Percentiles rank a stretch among this genome's conserved stretches.
Conservation (phyloP, 108 stramenopile species). For the Cyclotella baltica region DNA sequence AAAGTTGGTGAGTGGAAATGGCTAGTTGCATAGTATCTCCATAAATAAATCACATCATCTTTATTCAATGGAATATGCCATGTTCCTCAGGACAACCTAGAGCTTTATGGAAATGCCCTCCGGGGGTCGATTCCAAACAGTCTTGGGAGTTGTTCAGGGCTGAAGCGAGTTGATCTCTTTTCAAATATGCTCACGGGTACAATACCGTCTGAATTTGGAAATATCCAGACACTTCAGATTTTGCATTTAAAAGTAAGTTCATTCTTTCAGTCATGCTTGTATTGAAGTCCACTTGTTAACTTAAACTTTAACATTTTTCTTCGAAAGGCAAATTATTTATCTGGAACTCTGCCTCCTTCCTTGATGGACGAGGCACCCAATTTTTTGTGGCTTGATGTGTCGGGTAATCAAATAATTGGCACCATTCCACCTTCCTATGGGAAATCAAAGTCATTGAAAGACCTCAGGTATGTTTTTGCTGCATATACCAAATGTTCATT, state of each 20-base stretch:
- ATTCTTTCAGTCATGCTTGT: conserved; percentile 19
- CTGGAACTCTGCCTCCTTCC: conserved; percentile 56
- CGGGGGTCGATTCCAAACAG: conserved; percentile 35
- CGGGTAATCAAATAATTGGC: conserved; percentile 47
- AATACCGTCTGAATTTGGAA: conserved; percentile 34
- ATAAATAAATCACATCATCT: background rate
- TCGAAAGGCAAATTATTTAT: background rate
- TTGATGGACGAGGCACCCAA: conserved; percentile 50
- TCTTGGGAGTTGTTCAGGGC: conserved; percentile 35
- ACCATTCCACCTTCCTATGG: conserved; percentile 57
- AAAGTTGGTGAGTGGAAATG: background rate
- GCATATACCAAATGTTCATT: background rate
- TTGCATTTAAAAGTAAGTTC: conserved; percentile 67
- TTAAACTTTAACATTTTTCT: background rate
- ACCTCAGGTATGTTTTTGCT: conserved; percentile 41
- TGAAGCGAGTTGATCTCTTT: conserved; percentile 72
- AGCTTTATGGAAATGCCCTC: conserved; percentile 57
- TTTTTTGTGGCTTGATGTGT: conserved; percentile 70
- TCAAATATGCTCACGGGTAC: conserved; percentile 61
- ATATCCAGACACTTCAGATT: conserved; percentile 54
- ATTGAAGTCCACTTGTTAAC: background rate
- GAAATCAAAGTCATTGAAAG: conserved; percentile 44
- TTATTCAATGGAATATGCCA: background rate
- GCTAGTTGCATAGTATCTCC: background rate
- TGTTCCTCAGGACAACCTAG: conserved; percentile 40